Evolutionary conservation across 306 rosid genomes (phyloP).

Genomic region (Calophaca sinica): DNA sequence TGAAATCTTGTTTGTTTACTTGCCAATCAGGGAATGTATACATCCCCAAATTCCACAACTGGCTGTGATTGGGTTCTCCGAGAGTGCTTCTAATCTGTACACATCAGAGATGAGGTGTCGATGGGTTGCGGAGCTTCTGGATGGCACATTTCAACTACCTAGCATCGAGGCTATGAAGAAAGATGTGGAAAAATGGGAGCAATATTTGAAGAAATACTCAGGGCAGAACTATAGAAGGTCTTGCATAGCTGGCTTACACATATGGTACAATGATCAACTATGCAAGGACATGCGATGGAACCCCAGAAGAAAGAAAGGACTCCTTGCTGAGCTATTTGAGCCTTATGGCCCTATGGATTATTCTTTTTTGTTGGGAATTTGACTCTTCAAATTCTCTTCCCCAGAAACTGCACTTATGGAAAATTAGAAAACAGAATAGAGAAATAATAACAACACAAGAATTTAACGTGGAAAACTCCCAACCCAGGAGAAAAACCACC

Average conservation of each 20-base stretch:
- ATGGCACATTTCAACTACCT: slow-evolving; percentile 62
- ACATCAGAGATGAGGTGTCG: slow-evolving; percentile 77
- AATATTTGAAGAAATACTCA: slow-evolving; percentile 50
- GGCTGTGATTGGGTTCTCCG: slow-evolving; percentile 76
- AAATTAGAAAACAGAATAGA: too few species aligned
- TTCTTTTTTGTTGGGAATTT: too few species aligned
- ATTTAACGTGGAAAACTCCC: too few species aligned
- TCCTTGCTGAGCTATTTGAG: slow-evolving; percentile 63
- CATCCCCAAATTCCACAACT: slow-evolving; percentile 71
- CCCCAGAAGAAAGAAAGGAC: slow-evolving; percentile 64
- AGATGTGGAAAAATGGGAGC: slow-evolving; percentile 60
- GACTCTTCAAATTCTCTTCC: too few species aligned
- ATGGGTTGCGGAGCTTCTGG: slow-evolving; percentile 72
- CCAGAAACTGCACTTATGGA: too few species aligned
- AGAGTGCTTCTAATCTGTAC: slow-evolving; percentile 66
- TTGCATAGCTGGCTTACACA: slow-evolving; percentile 57
- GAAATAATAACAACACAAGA: too few species aligned
- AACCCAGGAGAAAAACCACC: too few species aligned
- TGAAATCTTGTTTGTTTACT: background rate
- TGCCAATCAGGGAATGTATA: slow-evolving; percentile 58
- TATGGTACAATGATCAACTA: slow-evolving; percentile 64
- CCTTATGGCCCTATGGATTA: slow-evolving; percentile 76
- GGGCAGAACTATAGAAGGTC: slow-evolving; percentile 59
- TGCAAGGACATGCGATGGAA: slow-evolving; percentile 85
- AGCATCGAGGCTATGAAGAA: slow-evolving; percentile 69